Conservation (phyloP, 306 rosid genomes). For the Cicer chorassanicum region DNA sequence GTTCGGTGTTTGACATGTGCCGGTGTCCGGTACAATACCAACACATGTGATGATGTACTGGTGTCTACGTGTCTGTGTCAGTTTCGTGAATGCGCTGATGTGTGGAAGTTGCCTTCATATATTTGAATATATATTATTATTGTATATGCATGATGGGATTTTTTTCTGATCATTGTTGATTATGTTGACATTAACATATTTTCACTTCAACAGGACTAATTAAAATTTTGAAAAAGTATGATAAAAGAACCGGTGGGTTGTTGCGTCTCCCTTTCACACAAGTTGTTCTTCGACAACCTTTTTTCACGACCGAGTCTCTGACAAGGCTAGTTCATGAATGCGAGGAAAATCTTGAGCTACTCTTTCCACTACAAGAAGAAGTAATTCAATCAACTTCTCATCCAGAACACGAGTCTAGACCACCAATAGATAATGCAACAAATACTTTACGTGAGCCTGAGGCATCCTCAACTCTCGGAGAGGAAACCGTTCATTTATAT, state of each 20-base stretch:
- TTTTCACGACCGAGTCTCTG: slow-evolving; percentile 81
- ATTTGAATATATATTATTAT: background rate
- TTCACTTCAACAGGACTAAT: slow-evolving; percentile 68
- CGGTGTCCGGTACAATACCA: background rate
- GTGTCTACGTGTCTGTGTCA: background rate
- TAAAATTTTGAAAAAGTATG: slow-evolving; percentile 92
- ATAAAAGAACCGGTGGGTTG: slow-evolving; percentile 87
- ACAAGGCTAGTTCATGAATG: slow-evolving; percentile 83
- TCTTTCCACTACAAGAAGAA: slow-evolving; percentile 89
- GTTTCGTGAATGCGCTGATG: background rate
- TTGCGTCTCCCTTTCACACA: slow-evolving; percentile 83
- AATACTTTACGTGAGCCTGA: slow-evolving; percentile 43
- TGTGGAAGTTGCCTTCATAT: slow-evolving; percentile 9
- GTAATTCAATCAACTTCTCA: slow-evolving; percentile 67
- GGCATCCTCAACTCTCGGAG: slow-evolving; percentile 64
- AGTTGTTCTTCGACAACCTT: slow-evolving; percentile 80
- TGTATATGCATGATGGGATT: slow-evolving; percentile 1
- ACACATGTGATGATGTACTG: background rate
- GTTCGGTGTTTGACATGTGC: background rate
- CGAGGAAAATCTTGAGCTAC: slow-evolving; percentile 90
- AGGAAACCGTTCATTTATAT: slow-evolving; percentile 64
- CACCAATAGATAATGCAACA: slow-evolving; percentile 32
- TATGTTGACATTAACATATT: slow-evolving; percentile 42
- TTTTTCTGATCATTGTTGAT: slow-evolving; percentile 22
- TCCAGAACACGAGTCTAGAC: slow-evolving; percentile 45